These are phyloP conservation scores for Stellera chamaejasme DNA, from an alignment of 345 rosid genomes.

Conservation along the genomic window DNA sequence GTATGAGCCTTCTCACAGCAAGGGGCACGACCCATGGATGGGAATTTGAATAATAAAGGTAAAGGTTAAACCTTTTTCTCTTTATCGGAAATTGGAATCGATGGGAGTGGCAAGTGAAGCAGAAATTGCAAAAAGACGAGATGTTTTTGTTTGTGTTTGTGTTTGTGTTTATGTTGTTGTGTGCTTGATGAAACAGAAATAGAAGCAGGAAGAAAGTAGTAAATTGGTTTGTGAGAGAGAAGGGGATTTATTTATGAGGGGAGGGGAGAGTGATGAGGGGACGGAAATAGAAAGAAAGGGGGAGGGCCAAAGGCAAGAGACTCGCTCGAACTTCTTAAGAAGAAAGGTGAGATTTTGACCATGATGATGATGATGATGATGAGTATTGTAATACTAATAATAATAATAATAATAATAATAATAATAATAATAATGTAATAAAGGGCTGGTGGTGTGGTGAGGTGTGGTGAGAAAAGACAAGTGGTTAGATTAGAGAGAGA, in stretches of 20 bases:
- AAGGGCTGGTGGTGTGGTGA: conserved; percentile 29
- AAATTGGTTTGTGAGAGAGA: neutral
- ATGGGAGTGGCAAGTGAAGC: neutral
- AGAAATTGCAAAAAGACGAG: no score
- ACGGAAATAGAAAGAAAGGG: neutral
- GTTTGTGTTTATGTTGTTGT: no score
- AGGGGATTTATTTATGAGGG: conserved; percentile 5
- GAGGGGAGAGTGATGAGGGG: conserved; percentile 6
- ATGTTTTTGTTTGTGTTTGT: no score
- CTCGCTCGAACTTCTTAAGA: neutral
- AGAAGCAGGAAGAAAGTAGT: neutral
- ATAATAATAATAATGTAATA: no score
- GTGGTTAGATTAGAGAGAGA: conserved; percentile 22
- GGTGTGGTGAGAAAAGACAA: conserved; percentile 37
- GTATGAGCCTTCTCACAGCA: conserved; percentile 86
- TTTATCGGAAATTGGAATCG: neutral
- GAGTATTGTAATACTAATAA: no score
- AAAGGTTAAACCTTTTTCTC: neutral
- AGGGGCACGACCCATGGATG: conserved; percentile 79
- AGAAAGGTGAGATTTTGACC: conserved; percentile 30
- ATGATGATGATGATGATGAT: neutral
- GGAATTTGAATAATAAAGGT: neutral
- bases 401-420: no score
- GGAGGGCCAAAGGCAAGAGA: neutral
- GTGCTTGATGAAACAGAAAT: no score